Base-by-base conservation (phyloP, 2,329 filamentous ascomycete species). In the Ophiostoma himal-ulmi region DNA sequence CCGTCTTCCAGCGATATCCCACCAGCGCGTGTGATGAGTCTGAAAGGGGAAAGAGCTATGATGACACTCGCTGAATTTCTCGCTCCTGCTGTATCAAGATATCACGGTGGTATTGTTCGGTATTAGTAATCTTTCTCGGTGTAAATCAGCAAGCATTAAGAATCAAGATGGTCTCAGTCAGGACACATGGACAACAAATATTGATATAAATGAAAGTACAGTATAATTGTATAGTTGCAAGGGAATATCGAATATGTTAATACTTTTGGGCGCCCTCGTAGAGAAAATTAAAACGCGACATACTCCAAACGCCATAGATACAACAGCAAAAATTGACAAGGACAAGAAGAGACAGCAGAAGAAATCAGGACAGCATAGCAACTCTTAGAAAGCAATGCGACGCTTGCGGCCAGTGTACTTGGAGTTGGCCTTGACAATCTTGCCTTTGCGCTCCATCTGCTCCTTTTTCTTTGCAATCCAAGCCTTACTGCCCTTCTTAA, bases 391-490 rank as follows among this genome's bases (percentile, higher is more conserved):
- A 97, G 88, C 88, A 70, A 89, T 83, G 71, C 91, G 87, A 79
- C 95, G 87, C 83, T 93, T 97, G 76, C 95, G 85, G 39, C 94
- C 95, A 0, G 94, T 98, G 79, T 97, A 99, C 81, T 96, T 98
- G 68, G 92, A 96, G 70, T 86, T 93, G 1, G 89, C 82, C 83
- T 98, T 98, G 75, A 98, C 94, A 37, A 98, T 86, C 83, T 95
- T 97, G 65, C 95, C 95, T 81, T 97, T 97, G 73, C 88, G 85
- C 80, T 96, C 91, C 91, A 97, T 95, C 82, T 97, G 93, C 74
- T 93, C 91, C 83, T 95, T 96, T 79, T 94, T 95, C 80, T 88
- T 88, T 78, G 93, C 78, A 72, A 95, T 95, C 91, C 91, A 95
- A 1, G 85, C 87, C 80, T 92, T 94, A 78, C 89, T 91, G 17